phyloP scores from a whole-genome alignment of 2,329 filamentous ascomycete genomes.

The Podosphaera xanthii region DNA sequence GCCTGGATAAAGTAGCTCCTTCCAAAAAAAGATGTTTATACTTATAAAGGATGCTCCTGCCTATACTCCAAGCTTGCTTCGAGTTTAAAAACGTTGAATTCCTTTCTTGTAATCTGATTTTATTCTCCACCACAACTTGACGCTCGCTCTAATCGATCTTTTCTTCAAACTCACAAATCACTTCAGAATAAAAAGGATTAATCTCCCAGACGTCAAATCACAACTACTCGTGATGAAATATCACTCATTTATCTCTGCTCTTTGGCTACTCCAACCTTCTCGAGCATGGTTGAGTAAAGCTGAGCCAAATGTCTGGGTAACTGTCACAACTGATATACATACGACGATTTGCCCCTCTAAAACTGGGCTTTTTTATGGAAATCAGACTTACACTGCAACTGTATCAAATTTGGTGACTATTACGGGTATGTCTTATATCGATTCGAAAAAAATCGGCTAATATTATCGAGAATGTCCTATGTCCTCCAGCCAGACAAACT shows the following conservation, averaged over 20 bases:
- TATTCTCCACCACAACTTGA: no score
- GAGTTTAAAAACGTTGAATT: no score
- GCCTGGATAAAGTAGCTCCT: no score
- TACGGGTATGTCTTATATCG: constrained; percentile 8
- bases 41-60: no score
- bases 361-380: constrained; percentile 21
- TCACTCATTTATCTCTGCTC: constrained; percentile 11
- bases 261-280: constrained; percentile 13
- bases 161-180: no score
- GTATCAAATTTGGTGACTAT: constrained; percentile 20
- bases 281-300: constrained; percentile 10
- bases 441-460: neutral
- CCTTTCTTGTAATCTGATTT: no score
- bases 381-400: constrained; percentile 33
- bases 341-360: constrained; percentile 27
- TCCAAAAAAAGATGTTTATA: no score
- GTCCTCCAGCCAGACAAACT: constrained; percentile 12
- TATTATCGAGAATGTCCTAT: constrained; percentile 24
- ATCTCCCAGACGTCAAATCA: constrained; percentile 1
- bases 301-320: constrained; percentile 12
- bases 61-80: no score
- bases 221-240: constrained; percentile 11
- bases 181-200: no score
- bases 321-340: constrained; percentile 22
- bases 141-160: no score